phyloP scores from a whole-genome alignment of 2,329 filamentous ascomycete genomes.

The Clathrospora elynae region DNA sequence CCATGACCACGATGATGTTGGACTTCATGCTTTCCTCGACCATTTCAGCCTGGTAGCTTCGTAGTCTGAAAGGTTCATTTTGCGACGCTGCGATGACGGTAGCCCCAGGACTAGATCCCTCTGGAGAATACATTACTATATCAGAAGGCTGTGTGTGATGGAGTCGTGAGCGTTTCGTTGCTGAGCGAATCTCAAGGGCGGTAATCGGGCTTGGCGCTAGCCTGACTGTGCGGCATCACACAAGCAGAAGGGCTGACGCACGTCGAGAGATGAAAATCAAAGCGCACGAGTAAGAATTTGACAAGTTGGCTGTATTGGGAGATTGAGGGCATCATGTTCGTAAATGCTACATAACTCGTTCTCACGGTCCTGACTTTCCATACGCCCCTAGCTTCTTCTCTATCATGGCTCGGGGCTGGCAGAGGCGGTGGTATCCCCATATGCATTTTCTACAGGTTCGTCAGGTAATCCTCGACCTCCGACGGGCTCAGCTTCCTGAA shows the following conservation, averaged over 20 bases:
- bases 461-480: constrained; percentile 99
- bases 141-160: not conserved
- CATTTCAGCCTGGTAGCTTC: constrained; percentile 58
- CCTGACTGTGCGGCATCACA: too few species aligned
- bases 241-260: not conserved
- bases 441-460: constrained; percentile 78
- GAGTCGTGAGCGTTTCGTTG: too few species aligned
- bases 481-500: constrained; percentile 95
- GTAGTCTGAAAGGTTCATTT: constrained; percentile 38
- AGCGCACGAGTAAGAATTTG: too few species aligned
- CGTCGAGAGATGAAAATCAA: too few species aligned
- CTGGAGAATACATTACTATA: constrained; percentile 11
- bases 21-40: constrained; percentile 51
- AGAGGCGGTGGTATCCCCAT: not conserved
- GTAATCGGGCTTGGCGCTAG: too few species aligned
- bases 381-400: constrained; percentile 21
- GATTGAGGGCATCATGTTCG: constrained; percentile 27
- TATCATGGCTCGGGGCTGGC: not conserved
- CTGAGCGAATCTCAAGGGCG: too few species aligned
- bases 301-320: too few species aligned
- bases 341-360: constrained; percentile 29
- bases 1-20: constrained; percentile 57
- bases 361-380: constrained; percentile 25
- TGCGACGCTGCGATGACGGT: constrained; percentile 6
- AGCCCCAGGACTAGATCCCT: constrained; percentile 9